Evolutionary conservation across 768 basidiomycete species (phyloP).

Genomic region (Calocera viscosa): DNA sequence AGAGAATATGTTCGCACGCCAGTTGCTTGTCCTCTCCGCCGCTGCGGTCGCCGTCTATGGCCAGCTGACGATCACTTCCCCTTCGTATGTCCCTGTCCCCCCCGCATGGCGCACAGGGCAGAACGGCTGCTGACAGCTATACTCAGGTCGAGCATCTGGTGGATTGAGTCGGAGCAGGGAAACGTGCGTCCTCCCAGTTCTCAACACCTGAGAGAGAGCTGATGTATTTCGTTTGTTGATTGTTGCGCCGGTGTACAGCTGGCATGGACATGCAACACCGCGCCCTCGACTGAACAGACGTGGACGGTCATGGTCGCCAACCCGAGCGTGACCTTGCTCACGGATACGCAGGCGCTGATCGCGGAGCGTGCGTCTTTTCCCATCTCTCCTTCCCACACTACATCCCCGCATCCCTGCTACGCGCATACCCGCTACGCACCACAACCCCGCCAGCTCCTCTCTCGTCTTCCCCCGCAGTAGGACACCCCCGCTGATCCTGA

Average conservation of each 20-base stretch:
- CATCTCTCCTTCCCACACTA: neutral
- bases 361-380: neutral
- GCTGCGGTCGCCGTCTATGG: neutral
- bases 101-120: neutral
- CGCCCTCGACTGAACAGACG: neutral
- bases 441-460: no score
- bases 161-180: neutral
- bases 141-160: neutral
- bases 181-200: neutral
- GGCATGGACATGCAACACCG: neutral
- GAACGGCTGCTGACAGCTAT: neutral
- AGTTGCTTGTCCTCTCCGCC: neutral
- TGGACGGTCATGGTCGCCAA: constrained; percentile 3
- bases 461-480: neutral
- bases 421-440: neutral
- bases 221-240: neutral
- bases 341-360: neutral
- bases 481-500: neutral
- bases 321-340: neutral
- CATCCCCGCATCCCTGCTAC: neutral
- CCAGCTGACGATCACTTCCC: neutral
- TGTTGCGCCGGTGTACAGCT: neutral
- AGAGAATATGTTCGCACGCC: constrained; percentile 5
- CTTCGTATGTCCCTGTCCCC: neutral
- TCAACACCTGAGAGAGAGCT: neutral